Evolutionary conservation across 2,329 filamentous ascomycete genomes (phyloP).

Genomic region (Madurella mycetomatis): DNA sequence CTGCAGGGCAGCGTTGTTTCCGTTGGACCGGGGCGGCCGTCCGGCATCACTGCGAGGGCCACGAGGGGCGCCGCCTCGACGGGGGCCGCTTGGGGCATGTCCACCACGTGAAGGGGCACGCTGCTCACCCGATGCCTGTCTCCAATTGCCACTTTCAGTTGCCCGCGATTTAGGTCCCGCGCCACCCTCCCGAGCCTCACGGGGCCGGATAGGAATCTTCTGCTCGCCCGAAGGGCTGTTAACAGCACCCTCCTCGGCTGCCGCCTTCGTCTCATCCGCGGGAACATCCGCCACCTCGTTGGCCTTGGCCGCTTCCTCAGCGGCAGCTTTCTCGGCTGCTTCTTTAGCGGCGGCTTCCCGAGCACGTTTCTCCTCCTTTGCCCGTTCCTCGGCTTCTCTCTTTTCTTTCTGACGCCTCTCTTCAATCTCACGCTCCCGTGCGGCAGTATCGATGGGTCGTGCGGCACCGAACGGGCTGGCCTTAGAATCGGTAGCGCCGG

Average conservation of each 20-base stretch:
- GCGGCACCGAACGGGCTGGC: slow-evolving; percentile 91
- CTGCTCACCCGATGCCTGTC: slow-evolving; percentile 47
- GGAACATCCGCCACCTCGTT: slow-evolving; percentile 27
- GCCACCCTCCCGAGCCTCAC: slow-evolving; percentile 38
- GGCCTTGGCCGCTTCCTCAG: slow-evolving; percentile 34
- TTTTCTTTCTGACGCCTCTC: slow-evolving; percentile 83
- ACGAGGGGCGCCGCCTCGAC: slow-evolving; percentile 41
- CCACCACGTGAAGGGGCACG: slow-evolving; percentile 44
- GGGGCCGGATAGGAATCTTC: slow-evolving; percentile 39
- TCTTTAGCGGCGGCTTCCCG: slow-evolving; percentile 56
- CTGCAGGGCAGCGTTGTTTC: slow-evolving; percentile 35
- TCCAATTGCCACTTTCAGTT: slow-evolving; percentile 57
- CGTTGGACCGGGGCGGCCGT: slow-evolving; percentile 48
- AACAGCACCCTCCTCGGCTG: slow-evolving; percentile 28
- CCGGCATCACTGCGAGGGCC: slow-evolving; percentile 43
- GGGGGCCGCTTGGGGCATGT: slow-evolving; percentile 36
- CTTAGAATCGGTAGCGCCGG: slow-evolving; percentile 58
- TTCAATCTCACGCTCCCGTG: slow-evolving; percentile 83
- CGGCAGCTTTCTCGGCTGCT: slow-evolving; percentile 31
- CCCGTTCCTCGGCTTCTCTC: slow-evolving; percentile 82
- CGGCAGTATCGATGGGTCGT: slow-evolving; percentile 86
- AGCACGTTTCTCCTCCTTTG: slow-evolving; percentile 68
- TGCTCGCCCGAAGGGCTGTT: slow-evolving; percentile 41
- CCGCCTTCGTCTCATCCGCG: slow-evolving; percentile 24
- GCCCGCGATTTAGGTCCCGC: slow-evolving; percentile 50